These are phyloP conservation scores for Hyphopichia fennica DNA, from an alignment of 1,139 yeast genomes.

Conservation along the genomic window DNA sequence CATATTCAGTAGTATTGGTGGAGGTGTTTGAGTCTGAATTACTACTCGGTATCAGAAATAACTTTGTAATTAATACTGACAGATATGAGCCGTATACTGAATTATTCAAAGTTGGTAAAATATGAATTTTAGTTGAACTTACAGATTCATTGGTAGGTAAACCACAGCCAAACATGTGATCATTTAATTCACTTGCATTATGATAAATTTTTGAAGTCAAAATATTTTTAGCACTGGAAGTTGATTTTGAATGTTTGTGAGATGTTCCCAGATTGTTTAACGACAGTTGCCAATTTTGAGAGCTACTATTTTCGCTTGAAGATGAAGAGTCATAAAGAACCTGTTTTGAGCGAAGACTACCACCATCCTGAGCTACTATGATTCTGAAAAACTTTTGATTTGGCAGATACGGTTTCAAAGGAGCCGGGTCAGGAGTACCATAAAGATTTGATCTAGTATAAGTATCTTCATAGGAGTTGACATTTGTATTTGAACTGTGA, in stretches of 20 bases:
- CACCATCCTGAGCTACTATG: slow-evolving; percentile 54
- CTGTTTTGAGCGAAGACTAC: slow-evolving; percentile 47
- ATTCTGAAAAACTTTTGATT: slow-evolving; percentile 41
- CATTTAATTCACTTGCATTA: slow-evolving; percentile 44
- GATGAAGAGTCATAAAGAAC: slow-evolving; percentile 44
- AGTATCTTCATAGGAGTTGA: slow-evolving; percentile 38
- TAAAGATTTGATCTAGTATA: slow-evolving; percentile 44
- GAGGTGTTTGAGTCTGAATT: not conserved
- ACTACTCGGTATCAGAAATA: slow-evolving; percentile 34
- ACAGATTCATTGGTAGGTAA: slow-evolving; percentile 50
- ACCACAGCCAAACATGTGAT: slow-evolving; percentile 60
- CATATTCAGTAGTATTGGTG: slow-evolving; percentile 6
- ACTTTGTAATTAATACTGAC: slow-evolving; percentile 45
- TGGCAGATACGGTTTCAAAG: slow-evolving; percentile 29
- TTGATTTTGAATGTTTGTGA: not conserved
- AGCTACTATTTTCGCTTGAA: not conserved
- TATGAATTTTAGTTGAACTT: slow-evolving; percentile 47
- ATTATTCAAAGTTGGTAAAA: slow-evolving; percentile 41
- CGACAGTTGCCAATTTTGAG: not conserved
- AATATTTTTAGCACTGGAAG: slow-evolving; percentile 7
- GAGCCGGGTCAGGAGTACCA: slow-evolving; percentile 36
- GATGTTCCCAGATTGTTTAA: not conserved
- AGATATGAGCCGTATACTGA: slow-evolving; percentile 26
- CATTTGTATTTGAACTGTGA: slow-evolving; percentile 1
- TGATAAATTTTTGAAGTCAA: slow-evolving; percentile 34